These are phyloP conservation scores for Nicotiana noctiflora DNA, from an alignment of 257 asterid species.

Conservation along the genomic window DNA sequence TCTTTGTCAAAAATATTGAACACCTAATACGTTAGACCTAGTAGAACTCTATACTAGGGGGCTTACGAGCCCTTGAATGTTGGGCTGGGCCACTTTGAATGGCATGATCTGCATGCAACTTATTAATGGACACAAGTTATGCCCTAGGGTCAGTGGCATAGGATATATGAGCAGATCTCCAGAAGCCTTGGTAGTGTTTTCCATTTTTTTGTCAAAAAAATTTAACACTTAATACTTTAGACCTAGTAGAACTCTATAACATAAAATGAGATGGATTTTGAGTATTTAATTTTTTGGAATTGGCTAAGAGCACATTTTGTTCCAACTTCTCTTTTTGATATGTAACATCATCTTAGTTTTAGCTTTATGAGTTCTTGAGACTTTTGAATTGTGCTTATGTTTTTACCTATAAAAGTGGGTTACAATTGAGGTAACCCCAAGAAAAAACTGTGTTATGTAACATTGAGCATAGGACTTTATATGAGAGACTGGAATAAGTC, in stretches of 20 bases:
- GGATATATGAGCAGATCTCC: background rate
- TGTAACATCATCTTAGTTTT: background rate
- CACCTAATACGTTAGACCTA: background rate
- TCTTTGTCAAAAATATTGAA: background rate
- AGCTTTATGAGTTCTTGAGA: background rate
- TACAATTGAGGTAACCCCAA: background rate
- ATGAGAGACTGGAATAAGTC: background rate
- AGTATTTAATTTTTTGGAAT: background rate
- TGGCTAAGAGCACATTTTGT: background rate
- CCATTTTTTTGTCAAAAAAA: background rate
- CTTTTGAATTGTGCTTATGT: background rate
- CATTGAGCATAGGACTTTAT: background rate
- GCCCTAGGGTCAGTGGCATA: background rate
- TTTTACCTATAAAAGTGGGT: background rate
- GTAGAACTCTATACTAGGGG: background rate
- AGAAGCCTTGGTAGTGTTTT: background rate
- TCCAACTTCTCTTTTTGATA: background rate
- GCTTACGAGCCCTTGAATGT: no score
- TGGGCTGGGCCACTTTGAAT: no score
- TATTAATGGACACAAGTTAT: background rate
- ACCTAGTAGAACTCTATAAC: background rate
- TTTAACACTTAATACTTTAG: background rate
- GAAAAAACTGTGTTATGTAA: background rate
- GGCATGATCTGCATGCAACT: background rate
- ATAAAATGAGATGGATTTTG: background rate